Base-by-base conservation (phyloP, 225 moss, liverwort and hornwort genomes). In the Thuidium tamariscinum region DNA sequence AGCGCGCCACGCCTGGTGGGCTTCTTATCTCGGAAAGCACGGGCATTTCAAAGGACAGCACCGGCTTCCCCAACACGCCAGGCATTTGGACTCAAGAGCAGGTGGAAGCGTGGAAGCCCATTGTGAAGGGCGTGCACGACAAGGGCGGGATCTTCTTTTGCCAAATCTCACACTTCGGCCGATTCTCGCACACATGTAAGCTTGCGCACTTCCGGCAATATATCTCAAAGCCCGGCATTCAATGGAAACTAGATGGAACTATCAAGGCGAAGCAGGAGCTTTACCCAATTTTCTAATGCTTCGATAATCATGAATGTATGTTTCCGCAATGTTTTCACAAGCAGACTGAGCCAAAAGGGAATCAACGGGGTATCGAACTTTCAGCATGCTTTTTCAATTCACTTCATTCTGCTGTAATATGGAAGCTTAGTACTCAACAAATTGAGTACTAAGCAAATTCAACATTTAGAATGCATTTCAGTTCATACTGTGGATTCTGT, bases 1-100 rank as follows among this genome's bases (percentile, higher is more conserved):
- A 95, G 70, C 91, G 93, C 6, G 66, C 91, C 6, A 93, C 92
- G 30, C 60, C 42, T 5, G 93, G 93, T 41, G 93, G 95, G 8
- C 83, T 93, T 27, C 88, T 93, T 46, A 69, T 95, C 32, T 18
- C 91, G 13, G 95, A 95, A 86, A 84, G 87, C 55, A 87, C 91
- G 0, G 75, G 88, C 41, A 77, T 95, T 48, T 89, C 64, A 52
- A 41, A 63, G 7, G 88, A 88, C 5, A n/a, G 85, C 37, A 48
- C 80, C 23, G 92, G 89, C 8, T 85, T 72, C 19, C 90, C 87
- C 18, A 52, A 72, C 14, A 59, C 39, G 16, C 91, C 91, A 2
- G 82, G 87, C 30, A 87, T 89, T 23, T 91, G 91, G 89, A 73
- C 81, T 25, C 54, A 56, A 11, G 89, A 89, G 84, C 88, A 91